Conservation (phyloP, 352 stramenopile genomes). For the Globisporangium parvum region DNA sequence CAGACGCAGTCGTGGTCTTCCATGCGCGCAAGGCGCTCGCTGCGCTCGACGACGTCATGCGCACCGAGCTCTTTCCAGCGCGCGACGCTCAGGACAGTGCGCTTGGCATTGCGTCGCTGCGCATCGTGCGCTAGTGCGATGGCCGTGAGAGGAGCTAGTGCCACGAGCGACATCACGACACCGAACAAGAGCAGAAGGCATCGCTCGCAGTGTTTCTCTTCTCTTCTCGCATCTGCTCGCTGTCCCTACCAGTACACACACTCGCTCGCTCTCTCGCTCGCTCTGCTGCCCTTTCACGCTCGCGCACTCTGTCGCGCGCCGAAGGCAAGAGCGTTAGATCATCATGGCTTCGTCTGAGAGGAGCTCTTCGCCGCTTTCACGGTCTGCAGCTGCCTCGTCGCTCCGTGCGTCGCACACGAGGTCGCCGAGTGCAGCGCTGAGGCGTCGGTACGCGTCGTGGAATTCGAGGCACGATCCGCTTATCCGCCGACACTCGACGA, state of each 20-base stretch:
- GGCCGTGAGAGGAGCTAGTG: too few species aligned
- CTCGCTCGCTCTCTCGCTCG: neutral
- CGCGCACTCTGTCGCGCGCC: neutral
- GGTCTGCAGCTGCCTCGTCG: slow-evolving; percentile 18
- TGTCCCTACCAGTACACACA: neutral
- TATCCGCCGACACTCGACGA: slow-evolving; percentile 72
- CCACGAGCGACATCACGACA: too few species aligned
- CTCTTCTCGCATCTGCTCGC: neutral
- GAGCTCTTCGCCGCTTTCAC: slow-evolving; percentile 51
- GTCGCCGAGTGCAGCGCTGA: slow-evolving; percentile 45
- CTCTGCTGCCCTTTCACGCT: too few species aligned
- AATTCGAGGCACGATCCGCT: slow-evolving; percentile 69
- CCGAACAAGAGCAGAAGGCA: neutral
- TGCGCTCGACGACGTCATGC: slow-evolving; percentile 62
- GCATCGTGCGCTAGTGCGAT: slow-evolving; percentile 29
- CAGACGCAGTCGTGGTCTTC: slow-evolving; percentile 57
- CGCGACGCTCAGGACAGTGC: slow-evolving; percentile 28
- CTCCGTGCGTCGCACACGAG: slow-evolving; percentile 43
- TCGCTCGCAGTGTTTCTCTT: neutral
- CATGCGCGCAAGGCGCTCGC: slow-evolving; percentile 51
- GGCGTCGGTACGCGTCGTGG: slow-evolving; percentile 62
- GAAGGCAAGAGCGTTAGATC: too few species aligned
- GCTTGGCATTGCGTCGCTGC: slow-evolving; percentile 36
- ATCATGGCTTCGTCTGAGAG: slow-evolving; percentile 81
- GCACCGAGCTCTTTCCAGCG: slow-evolving; percentile 58